Evolutionary conservation across 2,329 filamentous ascomycete species (phyloP), one percentile per base, ranked within the genome.

Genomic region (Chlorencoelia australis): DNA sequence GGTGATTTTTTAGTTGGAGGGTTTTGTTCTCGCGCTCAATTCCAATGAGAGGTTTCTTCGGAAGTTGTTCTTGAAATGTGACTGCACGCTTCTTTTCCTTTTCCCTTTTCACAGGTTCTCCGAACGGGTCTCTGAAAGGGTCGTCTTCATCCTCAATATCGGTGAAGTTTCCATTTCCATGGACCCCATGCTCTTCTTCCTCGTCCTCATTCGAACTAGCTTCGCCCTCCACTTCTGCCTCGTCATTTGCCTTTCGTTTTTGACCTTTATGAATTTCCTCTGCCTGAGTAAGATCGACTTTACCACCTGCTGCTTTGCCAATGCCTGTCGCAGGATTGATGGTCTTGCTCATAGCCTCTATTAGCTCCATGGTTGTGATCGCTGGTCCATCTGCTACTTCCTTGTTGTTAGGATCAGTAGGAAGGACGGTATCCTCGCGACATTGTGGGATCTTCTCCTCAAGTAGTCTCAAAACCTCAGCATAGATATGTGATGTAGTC

Each of bases 401-500:
- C 20, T 59, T 49, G 34, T 59, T 51, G 4, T 67, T 58, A 34
- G 70, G 67, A 10, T 71, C 62, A 6, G 60, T 59, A 10, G 69
- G 60, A n/a, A n/a, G n/a, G n/a, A n/a, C n/a, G n/a, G n/a, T n/a
- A 43, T 80, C 71, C 30, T 69, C 62, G 39, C 75, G 79, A 53
- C 86, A 93, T 33, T 75, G 71, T 2, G 73, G 63, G 3, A 81
- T 66, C 50, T 81, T 75, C 18, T 71, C 68, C 45, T 89, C 85
- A 30, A 94, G 60, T 7, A 76, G 68, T 35, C 72, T 69, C 9
- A 96, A 67, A 13, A 93, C 66, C 10, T 77, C 72, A 24, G 73
- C 75, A 55, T 94, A 96, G 1, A 96, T 75, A 41, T 79, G 70
- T 1, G 81, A 79, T 1, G 88, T 93, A 2, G 73, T 76, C 26